These are phyloP conservation scores for Blastomyces gilchristii DNA, from an alignment of 2,329 filamentous ascomycete genomes.

Conservation along the genomic window DNA sequence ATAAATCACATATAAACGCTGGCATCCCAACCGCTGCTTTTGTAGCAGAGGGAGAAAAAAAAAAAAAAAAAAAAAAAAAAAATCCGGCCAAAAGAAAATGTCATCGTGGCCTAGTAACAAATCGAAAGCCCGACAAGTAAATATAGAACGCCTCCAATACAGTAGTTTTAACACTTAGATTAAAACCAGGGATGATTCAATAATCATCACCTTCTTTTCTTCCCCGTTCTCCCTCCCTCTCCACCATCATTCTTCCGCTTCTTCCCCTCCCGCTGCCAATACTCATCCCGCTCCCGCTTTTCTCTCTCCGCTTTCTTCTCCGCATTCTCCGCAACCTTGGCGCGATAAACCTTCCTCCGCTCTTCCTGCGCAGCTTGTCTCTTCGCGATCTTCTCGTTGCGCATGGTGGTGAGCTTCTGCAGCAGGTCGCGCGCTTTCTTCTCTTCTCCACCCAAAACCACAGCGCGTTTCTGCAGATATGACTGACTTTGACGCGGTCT, in stretches of 20 bases:
- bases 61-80: not conserved
- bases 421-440: conserved; percentile 78
- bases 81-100: not conserved
- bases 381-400: conserved; percentile 85
- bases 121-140: too few species aligned
- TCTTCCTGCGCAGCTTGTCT: conserved; percentile 78
- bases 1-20: not conserved
- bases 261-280: conserved; percentile 82
- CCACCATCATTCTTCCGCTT: conserved; percentile 53
- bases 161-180: not conserved
- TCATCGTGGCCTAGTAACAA: not conserved
- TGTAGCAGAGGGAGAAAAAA: not conserved
- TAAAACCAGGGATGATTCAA: not conserved
- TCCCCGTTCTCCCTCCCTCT: conserved; percentile 40
- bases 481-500: conserved; percentile 70
- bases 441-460: conserved; percentile 78
- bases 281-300: conserved; percentile 86
- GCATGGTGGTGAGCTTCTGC: conserved; percentile 82
- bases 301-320: conserved; percentile 81
- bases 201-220: conserved; percentile 33
- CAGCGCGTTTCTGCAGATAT: conserved; percentile 90
- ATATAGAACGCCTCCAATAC: not conserved
- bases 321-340: conserved; percentile 68
- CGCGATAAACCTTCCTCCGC: conserved; percentile 65
- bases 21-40: conserved; percentile 1